phyloP scores from a whole-genome alignment of 257 asterid species.

The Jasminum sambac region DNA sequence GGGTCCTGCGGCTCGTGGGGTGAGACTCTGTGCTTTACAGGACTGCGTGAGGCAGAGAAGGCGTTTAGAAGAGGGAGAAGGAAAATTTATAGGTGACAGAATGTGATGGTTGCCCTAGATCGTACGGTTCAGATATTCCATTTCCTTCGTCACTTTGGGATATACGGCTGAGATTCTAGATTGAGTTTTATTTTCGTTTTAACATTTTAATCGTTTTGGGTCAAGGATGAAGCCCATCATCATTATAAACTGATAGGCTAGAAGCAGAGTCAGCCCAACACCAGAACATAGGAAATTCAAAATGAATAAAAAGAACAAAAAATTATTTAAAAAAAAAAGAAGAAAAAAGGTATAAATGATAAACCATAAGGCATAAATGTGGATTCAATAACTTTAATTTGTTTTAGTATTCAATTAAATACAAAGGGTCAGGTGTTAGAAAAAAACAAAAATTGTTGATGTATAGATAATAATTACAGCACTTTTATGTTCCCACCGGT shows the following conservation, averaged over 20 bases:
- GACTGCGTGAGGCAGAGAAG: conserved; percentile 29
- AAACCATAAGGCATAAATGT: too few species aligned
- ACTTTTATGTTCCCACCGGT: too few species aligned
- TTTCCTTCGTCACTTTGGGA: not conserved
- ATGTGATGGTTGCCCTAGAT: conserved; percentile 36
- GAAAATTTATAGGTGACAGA: conserved; percentile 7
- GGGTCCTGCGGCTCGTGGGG: not conserved
- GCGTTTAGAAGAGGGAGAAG: conserved; percentile 1
- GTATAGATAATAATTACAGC: too few species aligned
- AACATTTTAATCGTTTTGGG: not conserved
- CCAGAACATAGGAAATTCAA: too few species aligned
- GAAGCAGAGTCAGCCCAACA: conserved; percentile 11
- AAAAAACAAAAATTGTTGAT: too few species aligned
- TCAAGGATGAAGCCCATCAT: not conserved
- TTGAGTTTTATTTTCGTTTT: not conserved
- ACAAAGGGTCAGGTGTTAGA: too few species aligned
- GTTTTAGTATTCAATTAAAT: too few species aligned
- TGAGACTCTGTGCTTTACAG: conserved; percentile 6
- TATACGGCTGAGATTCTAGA: conserved; percentile 15
- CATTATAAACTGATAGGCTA: not conserved
- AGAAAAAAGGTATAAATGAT: too few species aligned
- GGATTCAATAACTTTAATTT: too few species aligned
- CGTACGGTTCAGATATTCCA: conserved; percentile 30
- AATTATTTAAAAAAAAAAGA: too few species aligned
- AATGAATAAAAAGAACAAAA: too few species aligned